phyloP scores from a whole-genome alignment of 2,329 filamentous ascomycete genomes.

The Aspergillus sp. region DNA sequence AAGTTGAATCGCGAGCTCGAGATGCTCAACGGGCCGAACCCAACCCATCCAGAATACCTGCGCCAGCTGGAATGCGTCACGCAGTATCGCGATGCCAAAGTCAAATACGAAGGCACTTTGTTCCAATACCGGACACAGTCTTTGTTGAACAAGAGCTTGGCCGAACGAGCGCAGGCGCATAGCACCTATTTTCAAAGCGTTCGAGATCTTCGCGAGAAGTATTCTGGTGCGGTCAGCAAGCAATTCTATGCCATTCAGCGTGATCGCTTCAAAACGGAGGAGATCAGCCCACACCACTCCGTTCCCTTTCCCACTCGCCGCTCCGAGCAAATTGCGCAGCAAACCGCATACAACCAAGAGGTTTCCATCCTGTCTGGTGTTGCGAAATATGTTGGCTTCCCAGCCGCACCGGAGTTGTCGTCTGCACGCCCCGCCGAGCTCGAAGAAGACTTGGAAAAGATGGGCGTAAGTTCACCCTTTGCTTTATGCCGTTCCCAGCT shows the following conservation, averaged over 20 bases:
- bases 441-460: slow-evolving; percentile 79
- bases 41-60: slow-evolving; percentile 80
- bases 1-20: slow-evolving; percentile 62
- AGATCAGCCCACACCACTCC: slow-evolving; percentile 70
- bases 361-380: slow-evolving; percentile 84
- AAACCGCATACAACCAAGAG: slow-evolving; percentile 87
- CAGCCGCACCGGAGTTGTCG: slow-evolving; percentile 77
- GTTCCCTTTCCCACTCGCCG: slow-evolving; percentile 70
- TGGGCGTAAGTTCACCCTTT: slow-evolving; percentile 58
- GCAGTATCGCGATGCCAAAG: slow-evolving; percentile 68
- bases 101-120: slow-evolving; percentile 65
- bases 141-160: slow-evolving; percentile 64
- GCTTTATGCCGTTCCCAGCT: background rate
- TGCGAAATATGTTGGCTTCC: slow-evolving; percentile 92
- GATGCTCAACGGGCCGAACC: slow-evolving; percentile 48
- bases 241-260: slow-evolving; percentile 90
- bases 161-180: slow-evolving; percentile 75
- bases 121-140: slow-evolving; percentile 64
- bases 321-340: slow-evolving; percentile 70
- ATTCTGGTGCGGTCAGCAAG: slow-evolving; percentile 71
- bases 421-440: slow-evolving; percentile 63
- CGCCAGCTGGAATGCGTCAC: slow-evolving; percentile 84
- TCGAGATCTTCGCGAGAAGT: slow-evolving; percentile 70
- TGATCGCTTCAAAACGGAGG: slow-evolving; percentile 68
- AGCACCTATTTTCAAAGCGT: slow-evolving; percentile 83